phyloP scores from a whole-genome alignment of 176 grass and related monocot species.

The Juncus inflexus region DNA sequence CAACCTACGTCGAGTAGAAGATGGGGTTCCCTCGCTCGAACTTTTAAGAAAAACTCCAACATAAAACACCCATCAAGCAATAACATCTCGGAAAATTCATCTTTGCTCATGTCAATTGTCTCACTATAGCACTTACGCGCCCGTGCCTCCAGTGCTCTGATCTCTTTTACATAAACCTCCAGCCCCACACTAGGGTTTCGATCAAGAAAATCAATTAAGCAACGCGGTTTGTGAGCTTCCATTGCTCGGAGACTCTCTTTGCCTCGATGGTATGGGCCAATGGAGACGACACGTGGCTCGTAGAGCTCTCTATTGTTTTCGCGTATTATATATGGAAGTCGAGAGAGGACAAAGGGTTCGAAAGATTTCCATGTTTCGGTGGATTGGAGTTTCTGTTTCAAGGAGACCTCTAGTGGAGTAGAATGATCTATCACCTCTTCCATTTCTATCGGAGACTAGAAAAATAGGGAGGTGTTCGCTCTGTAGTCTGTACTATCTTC shows the following conservation, averaged over 20 bases:
- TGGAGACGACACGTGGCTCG: constrained; percentile 16
- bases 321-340: constrained; percentile 11
- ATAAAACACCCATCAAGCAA: constrained; percentile 29
- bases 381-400: constrained; percentile 18
- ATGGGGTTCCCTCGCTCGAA: constrained; percentile 5
- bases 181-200: background rate
- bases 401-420: constrained; percentile 10
- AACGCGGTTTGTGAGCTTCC: constrained; percentile 18
- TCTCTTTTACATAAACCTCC: background rate
- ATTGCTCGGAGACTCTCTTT: background rate
- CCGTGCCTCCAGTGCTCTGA: constrained; percentile 15
- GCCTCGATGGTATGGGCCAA: constrained; percentile 22
- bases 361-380: constrained; percentile 15
- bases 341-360: constrained; percentile 21
- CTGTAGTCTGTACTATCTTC: too few relatives aligned
- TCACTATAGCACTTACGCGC: constrained; percentile 28
- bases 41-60: constrained; percentile 21
- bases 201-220: constrained; percentile 16
- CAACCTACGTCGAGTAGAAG: constrained; percentile 17
- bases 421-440: background rate
- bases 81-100: constrained; percentile 30
- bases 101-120: constrained; percentile 1
- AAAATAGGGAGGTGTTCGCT: too few relatives aligned
- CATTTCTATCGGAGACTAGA: background rate
- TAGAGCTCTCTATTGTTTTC: constrained; percentile 15